Base-by-base conservation (phyloP, 495 filamentous ascomycete genomes). In the Aspergillus conjunctus region DNA sequence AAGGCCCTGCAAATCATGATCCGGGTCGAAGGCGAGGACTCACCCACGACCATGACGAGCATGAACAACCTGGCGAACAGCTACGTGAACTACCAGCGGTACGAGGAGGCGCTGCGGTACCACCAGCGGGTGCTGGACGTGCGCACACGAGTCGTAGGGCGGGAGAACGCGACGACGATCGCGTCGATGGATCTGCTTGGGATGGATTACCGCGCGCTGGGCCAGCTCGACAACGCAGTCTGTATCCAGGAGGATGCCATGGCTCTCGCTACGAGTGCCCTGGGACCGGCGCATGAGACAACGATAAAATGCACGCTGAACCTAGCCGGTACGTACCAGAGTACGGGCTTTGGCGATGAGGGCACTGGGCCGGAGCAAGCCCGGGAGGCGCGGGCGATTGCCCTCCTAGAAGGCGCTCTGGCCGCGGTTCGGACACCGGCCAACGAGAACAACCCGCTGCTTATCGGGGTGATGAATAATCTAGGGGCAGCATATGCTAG, bases 11-110 rank as follows among this genome's bases (percentile, higher is more conserved):
- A 48, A 0, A n/a, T 56, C 11, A 31, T 46, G 41, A 3, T 56
- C 12, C 15, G 15, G 0, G 39, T 32, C 10, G 15, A 48, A 12
- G 54, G 54, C 14, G 54, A 56, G 20, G 31, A 56, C 7, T 14
- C 20, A 8, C 39, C 15, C 0, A 18, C 1, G 1, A 46, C 54
- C 1, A 30, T 32, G 39, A 48, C 37, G 0, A 46, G 54, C 18
- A 56, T 56, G 54, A 56, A 31, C 41, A 56, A 56, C 18, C 21
- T 48, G 15, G 54, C 54, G 2, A 56, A 56, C 22, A 56, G 39
- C 39, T 46, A 18, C 17, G 10, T 22, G 39, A 44, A 56, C 7
- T 1, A 31, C 8, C 7, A 21, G 2, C 54, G 41, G 8, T 56
- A 46, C 15, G 39, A 48, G 32, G 54, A 56, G 21, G 54, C 54